Evolutionary conservation across 2,329 filamentous ascomycete species (phyloP).

Genomic region (Nemania sp.): DNA sequence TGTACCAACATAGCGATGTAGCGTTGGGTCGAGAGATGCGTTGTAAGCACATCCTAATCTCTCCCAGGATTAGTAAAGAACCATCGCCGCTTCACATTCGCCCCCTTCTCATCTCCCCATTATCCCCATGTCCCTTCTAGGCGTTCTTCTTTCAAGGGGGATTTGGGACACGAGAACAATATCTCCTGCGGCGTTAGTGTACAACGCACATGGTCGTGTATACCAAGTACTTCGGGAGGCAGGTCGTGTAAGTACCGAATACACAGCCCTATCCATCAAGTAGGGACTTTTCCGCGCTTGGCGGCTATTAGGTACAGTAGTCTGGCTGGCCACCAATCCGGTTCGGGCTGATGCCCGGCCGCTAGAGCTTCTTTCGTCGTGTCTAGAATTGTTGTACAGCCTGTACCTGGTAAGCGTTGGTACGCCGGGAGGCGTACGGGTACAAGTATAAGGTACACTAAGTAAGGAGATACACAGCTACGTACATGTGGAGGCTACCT

Average conservation of each 20-base stretch:
- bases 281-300: constrained; percentile 6
- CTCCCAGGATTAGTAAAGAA: neutral
- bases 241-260: neutral
- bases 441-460: no score
- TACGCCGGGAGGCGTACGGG: no score
- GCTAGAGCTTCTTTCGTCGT: no score
- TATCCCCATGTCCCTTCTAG: neutral
- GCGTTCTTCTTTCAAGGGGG: neutral
- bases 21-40: no score
- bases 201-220: no score
- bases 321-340: neutral
- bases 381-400: no score
- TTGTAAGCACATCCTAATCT: neutral
- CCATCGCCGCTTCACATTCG: neutral
- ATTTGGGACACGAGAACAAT: neutral
- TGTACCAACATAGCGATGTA: neutral
- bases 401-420: no score
- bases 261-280: neutral
- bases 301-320: constrained; percentile 6
- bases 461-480: no score
- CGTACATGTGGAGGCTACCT: no score
- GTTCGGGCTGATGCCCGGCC: neutral
- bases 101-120: neutral
- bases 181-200: no score
- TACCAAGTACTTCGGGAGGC: no score